A percentile compares a stretch with the other conserved stretches of the same genome.
Conservation (phyloP, 306 rosid species). For the Glycine latifolia region DNA sequence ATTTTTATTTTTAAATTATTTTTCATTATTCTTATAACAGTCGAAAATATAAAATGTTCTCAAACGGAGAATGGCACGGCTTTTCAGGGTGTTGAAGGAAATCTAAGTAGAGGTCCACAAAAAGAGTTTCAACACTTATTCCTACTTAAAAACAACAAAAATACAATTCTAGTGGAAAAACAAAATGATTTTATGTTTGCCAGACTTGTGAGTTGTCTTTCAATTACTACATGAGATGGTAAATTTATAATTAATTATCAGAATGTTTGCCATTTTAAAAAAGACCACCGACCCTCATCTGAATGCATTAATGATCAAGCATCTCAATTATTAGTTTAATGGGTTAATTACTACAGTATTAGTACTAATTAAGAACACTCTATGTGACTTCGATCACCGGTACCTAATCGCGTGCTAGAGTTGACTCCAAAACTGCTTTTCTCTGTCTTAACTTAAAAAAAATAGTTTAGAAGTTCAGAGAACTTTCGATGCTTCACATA, state of each 20-base stretch:
- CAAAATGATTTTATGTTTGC: conserved; percentile 7
- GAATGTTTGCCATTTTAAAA: conserved; percentile 54
- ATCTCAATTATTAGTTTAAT: conserved; percentile 38
- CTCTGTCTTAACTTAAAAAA: conserved; percentile 15
- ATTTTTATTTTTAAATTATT: background rate
- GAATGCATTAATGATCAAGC: conserved; percentile 45
- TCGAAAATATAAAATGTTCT: background rate
- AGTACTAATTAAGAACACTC: conserved; percentile 38
- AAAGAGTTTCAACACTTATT: background rate
- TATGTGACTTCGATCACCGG: conserved; percentile 40
- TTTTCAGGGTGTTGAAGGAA: conserved; percentile 3
- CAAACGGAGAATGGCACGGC: background rate
- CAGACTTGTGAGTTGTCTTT: background rate
- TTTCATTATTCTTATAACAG: background rate
- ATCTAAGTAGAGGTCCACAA: conserved; percentile 12
- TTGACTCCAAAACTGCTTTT: conserved; percentile 52
- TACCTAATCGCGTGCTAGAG: conserved; percentile 64
- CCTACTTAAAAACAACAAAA: background rate
- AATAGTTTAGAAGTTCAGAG: conserved; percentile 12
- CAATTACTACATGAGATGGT: background rate
- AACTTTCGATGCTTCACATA: background rate
- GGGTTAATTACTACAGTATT: conserved; percentile 1
- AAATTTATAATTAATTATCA: conserved; percentile 36
- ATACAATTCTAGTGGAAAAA: conserved; percentile 12
- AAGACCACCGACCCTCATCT: conserved; percentile 53